phyloP scores from a whole-genome alignment of 2,329 filamentous ascomycete genomes.

The Grosmannia clavigera region DNA sequence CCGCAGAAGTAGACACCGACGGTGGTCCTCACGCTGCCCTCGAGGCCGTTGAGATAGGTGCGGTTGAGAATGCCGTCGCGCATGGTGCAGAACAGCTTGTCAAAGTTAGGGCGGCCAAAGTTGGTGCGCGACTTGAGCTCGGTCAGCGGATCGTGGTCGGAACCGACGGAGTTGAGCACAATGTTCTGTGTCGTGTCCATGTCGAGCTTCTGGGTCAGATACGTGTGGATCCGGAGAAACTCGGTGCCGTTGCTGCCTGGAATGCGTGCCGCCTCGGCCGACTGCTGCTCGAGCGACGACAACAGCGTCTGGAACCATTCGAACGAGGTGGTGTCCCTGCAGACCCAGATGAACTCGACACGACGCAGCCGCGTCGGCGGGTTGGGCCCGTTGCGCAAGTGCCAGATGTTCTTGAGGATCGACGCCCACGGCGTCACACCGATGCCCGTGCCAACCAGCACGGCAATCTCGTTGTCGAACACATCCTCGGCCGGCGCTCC shows the following conservation, averaged over 20 bases:
- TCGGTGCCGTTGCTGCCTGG: slow-evolving; percentile 59
- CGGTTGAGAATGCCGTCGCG: slow-evolving; percentile 75
- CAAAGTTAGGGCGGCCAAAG: slow-evolving; percentile 88
- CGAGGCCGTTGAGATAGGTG: slow-evolving; percentile 72
- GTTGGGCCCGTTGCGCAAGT: slow-evolving; percentile 80
- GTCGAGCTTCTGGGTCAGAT: slow-evolving; percentile 88
- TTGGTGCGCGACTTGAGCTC: slow-evolving; percentile 84
- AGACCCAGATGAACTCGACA: slow-evolving; percentile 98
- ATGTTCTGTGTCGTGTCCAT: slow-evolving; percentile 92
- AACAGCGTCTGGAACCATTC: slow-evolving; percentile 98
- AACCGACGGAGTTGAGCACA: slow-evolving; percentile 86
- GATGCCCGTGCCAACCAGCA: slow-evolving; percentile 76
- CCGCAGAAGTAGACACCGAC: slow-evolving; percentile 98
- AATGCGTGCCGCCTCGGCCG: slow-evolving; percentile 53
- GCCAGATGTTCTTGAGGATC: slow-evolving; percentile 96
- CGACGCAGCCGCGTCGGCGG: slow-evolving; percentile 78
- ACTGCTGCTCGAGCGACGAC: slow-evolving; percentile 80
- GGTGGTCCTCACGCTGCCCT: slow-evolving; percentile 64
- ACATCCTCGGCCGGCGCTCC: slow-evolving; percentile 96
- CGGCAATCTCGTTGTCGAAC: slow-evolving; percentile 82
- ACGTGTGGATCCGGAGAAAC: slow-evolving; percentile 96
- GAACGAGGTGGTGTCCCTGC: slow-evolving; percentile 88
- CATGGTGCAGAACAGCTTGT: slow-evolving; percentile 69
- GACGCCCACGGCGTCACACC: slow-evolving; percentile 79
- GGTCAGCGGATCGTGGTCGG: slow-evolving; percentile 78